Evolutionary conservation across 768 basidiomycete species (phyloP), one percentile per base, ranked within the genome.

Genomic region (Thelephora aurantiotincta): DNA sequence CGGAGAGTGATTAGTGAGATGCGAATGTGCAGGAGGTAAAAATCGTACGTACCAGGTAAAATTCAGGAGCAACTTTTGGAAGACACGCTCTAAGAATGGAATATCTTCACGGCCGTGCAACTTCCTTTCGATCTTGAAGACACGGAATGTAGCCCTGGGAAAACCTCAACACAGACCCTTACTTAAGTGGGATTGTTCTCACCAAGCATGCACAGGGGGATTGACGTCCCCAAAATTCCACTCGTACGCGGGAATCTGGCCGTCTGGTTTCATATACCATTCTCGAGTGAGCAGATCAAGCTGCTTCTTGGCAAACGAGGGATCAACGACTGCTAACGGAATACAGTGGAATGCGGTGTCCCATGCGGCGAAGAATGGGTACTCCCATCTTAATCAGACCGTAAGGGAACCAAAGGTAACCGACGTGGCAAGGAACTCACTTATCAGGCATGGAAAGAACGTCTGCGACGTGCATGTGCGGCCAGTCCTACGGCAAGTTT

Each of bases 191-290:
- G 14, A 30, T 35, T 6, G 35, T 14, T 57, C 69, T 47, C 55
- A 82, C 91, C 96, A 99, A 7, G 96, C 96, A 64, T 99, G 96
- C 2, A 99, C 96, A 11, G 96, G 96, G 7, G 96, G 96, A 62
- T 99, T 98, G 52, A 98, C 96, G 60, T 99, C 96, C 44, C 82
- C 77, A 57, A 96, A 98, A 61, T 99, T 98, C 96, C 96, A 99
- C 63, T 99, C 96, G 62, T 98, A 99, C 0, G 96, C 96, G 2
- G 96, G 96, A 49, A 99, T 85, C 58, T 96, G 93, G 33, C 96
- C 96, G 61, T 98, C 94, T 1, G 96, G 96, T 62, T 96, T 96
- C 86, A 90, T 88, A 66, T 98, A 99, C 96, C 96, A 99, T 65
- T 99, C 96, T 48, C 96, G 74, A 2, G 94, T 97, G 57, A 99